Evolutionary conservation across 2,329 filamentous ascomycete genomes (phyloP).

Genomic region (Chrysosporium queenslandicum): DNA sequence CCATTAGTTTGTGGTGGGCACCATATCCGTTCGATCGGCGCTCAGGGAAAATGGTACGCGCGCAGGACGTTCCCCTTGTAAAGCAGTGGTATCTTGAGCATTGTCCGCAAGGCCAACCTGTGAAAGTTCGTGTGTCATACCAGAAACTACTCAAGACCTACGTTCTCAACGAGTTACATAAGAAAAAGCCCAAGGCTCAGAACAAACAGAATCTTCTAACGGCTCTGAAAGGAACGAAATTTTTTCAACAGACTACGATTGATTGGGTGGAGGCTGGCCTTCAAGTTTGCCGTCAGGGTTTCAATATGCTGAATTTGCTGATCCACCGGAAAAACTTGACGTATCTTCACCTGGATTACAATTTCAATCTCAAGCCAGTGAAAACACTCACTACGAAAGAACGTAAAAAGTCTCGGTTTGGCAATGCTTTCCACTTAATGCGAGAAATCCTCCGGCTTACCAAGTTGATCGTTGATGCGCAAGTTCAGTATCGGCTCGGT

Average conservation of each 20-base stretch:
- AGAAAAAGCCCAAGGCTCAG: constrained; percentile 87
- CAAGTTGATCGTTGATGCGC: constrained; percentile 95
- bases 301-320: constrained; percentile 96
- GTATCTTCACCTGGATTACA: constrained; percentile 96
- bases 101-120: constrained; percentile 77
- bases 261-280: constrained; percentile 98
- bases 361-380: constrained; percentile 98
- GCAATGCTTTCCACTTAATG: constrained; percentile 98
- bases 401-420: constrained; percentile 97
- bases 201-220: constrained; percentile 87
- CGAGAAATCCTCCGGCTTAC: constrained; percentile 91
- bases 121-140: constrained; percentile 96
- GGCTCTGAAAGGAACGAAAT: constrained; percentile 91
- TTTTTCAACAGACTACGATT: constrained; percentile 98
- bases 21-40: constrained; percentile 91
- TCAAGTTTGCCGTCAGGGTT: constrained; percentile 94
- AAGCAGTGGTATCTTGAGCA: constrained; percentile 99
- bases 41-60: constrained; percentile 90
- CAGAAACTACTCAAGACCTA: constrained; percentile 95
- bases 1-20: constrained; percentile 95
- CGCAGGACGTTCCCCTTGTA: constrained; percentile 90
- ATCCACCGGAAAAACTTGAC: constrained; percentile 98
- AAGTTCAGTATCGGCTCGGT: constrained; percentile 92
- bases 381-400: constrained; percentile 98
- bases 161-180: constrained; percentile 92